Percentiles rank a stretch among this genome's conserved stretches.
These are phyloP conservation scores for Parmales sp. DNA, from an alignment of 108 stramenopile species.

Conservation along the genomic window DNA sequence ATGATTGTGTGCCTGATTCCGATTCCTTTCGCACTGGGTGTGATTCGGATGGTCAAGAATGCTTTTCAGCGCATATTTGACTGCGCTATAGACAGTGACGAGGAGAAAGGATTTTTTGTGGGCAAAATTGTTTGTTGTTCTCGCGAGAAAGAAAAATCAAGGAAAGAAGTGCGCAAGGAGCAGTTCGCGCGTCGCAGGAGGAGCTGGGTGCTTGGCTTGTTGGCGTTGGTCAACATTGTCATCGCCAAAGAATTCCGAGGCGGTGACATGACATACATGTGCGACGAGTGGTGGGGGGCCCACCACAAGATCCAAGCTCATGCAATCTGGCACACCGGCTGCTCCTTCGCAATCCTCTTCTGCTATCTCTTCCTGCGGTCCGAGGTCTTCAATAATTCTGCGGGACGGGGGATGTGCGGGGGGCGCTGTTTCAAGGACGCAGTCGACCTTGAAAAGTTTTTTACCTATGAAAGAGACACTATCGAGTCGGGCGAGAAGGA, in stretches of 20 bases:
- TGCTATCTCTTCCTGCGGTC: not conserved
- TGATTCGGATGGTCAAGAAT: not conserved
- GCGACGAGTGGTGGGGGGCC: not conserved
- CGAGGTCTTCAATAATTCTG: conserved; percentile 12
- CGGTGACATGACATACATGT: not conserved
- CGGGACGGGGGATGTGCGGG: no score
- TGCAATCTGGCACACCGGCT: not conserved
- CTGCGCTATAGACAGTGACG: not conserved
- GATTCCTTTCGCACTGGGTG: not conserved
- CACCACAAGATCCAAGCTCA: not conserved
- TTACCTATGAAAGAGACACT: no score
- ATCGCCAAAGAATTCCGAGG: not conserved
- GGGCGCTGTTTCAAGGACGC: no score
- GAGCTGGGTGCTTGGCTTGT: not conserved
- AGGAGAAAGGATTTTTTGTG: no score
- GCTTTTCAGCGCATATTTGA: not conserved
- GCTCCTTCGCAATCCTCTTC: conserved; percentile 1
- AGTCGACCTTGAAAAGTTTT: no score
- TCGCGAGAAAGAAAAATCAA: not conserved
- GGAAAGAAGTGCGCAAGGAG: not conserved
- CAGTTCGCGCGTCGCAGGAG: not conserved
- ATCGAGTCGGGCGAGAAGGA: no score
- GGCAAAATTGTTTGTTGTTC: no score
- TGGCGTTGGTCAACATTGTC: not conserved
- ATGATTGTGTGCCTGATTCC: not conserved